A percentile compares a stretch with the other conserved stretches of the same genome.
These are phyloP conservation scores for Zelopaecilomyces penicillatus DNA, from an alignment of 2,329 filamentous ascomycete genomes.

Conservation along the genomic window DNA sequence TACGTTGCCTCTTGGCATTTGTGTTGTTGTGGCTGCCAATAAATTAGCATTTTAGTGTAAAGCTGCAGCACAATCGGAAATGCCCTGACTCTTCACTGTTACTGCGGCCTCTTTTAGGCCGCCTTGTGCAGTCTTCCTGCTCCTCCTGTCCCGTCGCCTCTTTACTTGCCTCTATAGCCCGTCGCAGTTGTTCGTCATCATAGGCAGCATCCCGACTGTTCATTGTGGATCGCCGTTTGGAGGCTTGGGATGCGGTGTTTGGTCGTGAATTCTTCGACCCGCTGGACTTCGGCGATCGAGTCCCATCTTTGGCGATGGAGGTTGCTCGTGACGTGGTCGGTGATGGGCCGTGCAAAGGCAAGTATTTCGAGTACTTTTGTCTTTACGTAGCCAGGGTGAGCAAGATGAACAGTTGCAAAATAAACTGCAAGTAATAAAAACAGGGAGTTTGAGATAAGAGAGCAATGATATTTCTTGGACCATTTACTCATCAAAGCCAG, in stretches of 20 bases:
- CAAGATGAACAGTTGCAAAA: no score
- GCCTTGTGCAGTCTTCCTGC: slow-evolving; percentile 47
- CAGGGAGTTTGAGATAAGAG: no score
- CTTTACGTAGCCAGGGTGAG: slow-evolving; percentile 42
- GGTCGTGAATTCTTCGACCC: slow-evolving; percentile 49
- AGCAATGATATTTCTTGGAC: background rate
- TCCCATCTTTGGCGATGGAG: slow-evolving; percentile 56
- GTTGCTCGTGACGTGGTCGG: slow-evolving; percentile 51
- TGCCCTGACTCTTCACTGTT: slow-evolving; percentile 91
- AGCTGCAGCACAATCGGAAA: slow-evolving; percentile 10
- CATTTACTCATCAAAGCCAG: background rate
- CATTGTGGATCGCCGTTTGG: slow-evolving; percentile 91
- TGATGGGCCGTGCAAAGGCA: slow-evolving; percentile 50
- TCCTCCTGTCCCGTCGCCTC: slow-evolving; percentile 54
- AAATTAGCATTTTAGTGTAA: no score
- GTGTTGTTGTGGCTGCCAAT: slow-evolving; percentile 53
- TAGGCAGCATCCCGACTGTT: slow-evolving; percentile 93
- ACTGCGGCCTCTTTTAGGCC: slow-evolving; percentile 76
- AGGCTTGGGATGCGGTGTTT: slow-evolving; percentile 44
- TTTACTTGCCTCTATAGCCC: slow-evolving; percentile 92
- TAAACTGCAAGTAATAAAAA: no score
- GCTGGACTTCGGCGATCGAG: slow-evolving; percentile 44
- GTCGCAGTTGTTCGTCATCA: slow-evolving; percentile 81
- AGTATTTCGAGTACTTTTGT: slow-evolving; percentile 58
- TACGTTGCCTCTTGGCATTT: slow-evolving; percentile 73